Evolutionary conservation across 257 asterid species (phyloP), one percentile per base, ranked within the genome.

Genomic region (Capsicum baccatum): DNA sequence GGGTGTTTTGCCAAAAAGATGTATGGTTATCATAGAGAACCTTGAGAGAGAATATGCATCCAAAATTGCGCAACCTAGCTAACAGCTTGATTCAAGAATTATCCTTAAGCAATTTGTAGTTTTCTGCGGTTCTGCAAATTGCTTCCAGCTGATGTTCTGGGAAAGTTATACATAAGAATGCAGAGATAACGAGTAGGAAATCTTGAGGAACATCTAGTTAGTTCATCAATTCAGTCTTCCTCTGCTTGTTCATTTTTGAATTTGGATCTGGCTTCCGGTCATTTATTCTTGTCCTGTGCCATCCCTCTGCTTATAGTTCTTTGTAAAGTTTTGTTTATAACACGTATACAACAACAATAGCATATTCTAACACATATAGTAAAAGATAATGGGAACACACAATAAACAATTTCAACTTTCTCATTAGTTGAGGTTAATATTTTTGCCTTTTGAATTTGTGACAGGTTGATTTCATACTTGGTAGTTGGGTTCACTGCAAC

Each of bases 401-500:
- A 81, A 3, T 17, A 50, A 14, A 47, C 58, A 35, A 60, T 66
- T 12, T 66, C 17, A 66, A 6, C 47, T 66, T 64, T 66, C 8
- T 5, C 42, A 66, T 13, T 12, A 64, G 44, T 11, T 64, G 71
- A 42, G 35, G 47, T 76, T 14, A 63, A 84, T 79, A 55, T 16
- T 69, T 64, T 85, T 79, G 73, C 59, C 52, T 86, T 66, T 74
- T 17, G 13, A 69, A 68, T 48, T 81, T 88, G 81, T 55, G n/a
- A 85, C 97, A 96, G 99, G 89, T 96, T 85, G 98, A 96, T 87
- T 90, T 94, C 88, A 50, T 93, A 67, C 63, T 94, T 82, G 98
- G 97, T 83, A 88, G 90, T 84, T 96, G 99, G 99, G 84, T 92
- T 74, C 94, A 94, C 87, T 91, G 98, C 92, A 83, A 87, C 88